These are phyloP conservation scores for Lycium ferocissimum DNA, from an alignment of 257 asterid genomes.

Conservation along the genomic window DNA sequence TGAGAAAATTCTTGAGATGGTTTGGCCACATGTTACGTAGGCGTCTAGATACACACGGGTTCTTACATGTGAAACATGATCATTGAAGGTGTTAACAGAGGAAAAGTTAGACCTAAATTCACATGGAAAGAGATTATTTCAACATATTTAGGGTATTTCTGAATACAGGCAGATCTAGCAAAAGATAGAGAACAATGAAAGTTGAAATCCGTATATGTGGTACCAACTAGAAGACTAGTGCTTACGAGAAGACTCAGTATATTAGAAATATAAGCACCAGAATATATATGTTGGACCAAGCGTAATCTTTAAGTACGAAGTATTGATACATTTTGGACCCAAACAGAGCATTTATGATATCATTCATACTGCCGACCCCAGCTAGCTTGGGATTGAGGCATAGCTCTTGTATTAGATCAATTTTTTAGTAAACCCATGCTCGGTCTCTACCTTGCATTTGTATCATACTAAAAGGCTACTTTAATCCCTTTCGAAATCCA, in stretches of 20 bases:
- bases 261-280: not conserved
- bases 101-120: not conserved
- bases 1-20: constrained; percentile 6
- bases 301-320: not conserved
- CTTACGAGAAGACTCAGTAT: not conserved
- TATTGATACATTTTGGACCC: constrained; percentile 6
- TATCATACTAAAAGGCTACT: constrained; percentile 18
- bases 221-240: constrained; percentile 12
- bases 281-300: not conserved
- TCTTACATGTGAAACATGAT: not conserved
- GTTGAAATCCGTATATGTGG: constrained; percentile 1
- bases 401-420: not conserved
- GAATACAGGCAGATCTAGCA: not conserved
- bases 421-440: not conserved
- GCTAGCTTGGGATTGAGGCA: not conserved
- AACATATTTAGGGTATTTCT: not conserved
- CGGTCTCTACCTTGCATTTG: not conserved
- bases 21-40: not conserved
- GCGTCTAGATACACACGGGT: not conserved
- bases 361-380: not conserved
- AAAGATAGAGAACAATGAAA: not conserved
- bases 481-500: constrained; percentile 1
- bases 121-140: constrained; percentile 2
- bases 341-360: not conserved
- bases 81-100: not conserved